Base-by-base conservation (phyloP, 176 grass and related monocot genomes). In the Pharus latifolius region DNA sequence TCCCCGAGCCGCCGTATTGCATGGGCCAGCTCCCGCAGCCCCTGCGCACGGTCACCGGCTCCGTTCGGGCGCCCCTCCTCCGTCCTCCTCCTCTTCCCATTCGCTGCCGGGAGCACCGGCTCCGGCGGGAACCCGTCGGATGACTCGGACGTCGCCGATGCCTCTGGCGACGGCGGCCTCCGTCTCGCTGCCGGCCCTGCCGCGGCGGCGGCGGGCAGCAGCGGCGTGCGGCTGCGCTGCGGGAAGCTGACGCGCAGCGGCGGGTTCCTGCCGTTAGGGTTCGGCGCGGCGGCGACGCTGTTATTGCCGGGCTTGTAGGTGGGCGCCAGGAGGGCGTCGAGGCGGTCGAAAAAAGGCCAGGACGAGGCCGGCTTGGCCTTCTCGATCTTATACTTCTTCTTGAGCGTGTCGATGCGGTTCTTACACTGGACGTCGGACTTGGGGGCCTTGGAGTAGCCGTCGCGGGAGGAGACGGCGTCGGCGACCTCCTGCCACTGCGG, bases 401-500 rank as follows among this genome's bases (percentile, higher is more conserved):
- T 99, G 43, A 99, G 90, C 72, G 95, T 99, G 42, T 99, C 90
- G 69, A 99, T 88, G 53, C 95, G 90, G 79, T 99, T 99, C 84
- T 99, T 99, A 72, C 95, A 99, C 87, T 99, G 95, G 27, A 94
- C 65, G 53, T 94, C 95, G 48, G 90, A 86, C 73, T 80, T 94
- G 38, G 82, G 64, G 15, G 79, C 62, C 80, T 88, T 99, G 61
- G 90, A 85, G 68, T 99, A 99, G 23, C 85, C 82, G 27, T 99
- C 90, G 19, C 84, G 87, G 49, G 87, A 83, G 52, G 87, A 94
- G 68, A 99, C 84, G 47, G 82, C 82, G 33, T 99, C 95, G 44
- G 95, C 95, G 56, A 99, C 95, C 83, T 99, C 95, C 81, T 99
- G 95, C 95, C 95, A 99, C 67, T 99, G 95, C 38, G 91, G 91